Evolutionary conservation across 352 stramenopile genomes (phyloP), one percentile per base, ranked within the genome.

Genomic region (Pseudoperonospora humuli): DNA sequence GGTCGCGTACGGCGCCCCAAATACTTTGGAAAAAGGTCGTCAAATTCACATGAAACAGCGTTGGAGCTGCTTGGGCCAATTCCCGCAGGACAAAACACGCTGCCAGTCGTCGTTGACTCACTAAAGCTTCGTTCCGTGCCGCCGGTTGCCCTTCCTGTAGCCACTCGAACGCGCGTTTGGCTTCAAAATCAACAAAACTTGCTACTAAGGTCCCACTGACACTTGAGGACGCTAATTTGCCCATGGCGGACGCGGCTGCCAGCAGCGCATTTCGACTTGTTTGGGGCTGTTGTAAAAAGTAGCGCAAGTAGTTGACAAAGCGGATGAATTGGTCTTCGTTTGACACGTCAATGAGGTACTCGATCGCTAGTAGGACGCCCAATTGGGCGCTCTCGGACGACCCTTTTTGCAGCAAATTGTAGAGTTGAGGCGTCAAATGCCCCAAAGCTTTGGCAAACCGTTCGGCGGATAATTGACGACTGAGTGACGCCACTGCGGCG

Each of bases 21-120:
- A 96, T 95, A n/a, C 70, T 86, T 59, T 96, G 84, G 41, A 96
- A 95, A 51, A 96, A 95, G 10, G 82, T 89, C n/a, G 76, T 86
- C 29, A 95, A 64, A 45, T 95, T 91, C 26, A 91, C 76, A 54
- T 96, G 87, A 53, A 97, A 96, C 3, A 96, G 65, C 39, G 84
- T 95, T 2, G 86, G 86, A 17, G 86, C 85, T 13, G 90, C 84
- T 24, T 67, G 59, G 10, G 87, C 87, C 15, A 97, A 67, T 48
- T 95, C 87, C 5, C 84, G 55, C 19, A 96, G 57, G 21, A 97
- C 78, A 46, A 91, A 88, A 40, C 81, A 93, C 9, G 81, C 81
- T 0, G 81, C 78, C 1, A 93, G 63, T 8, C 81, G 52, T 1
- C 81, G 60, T 51, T 93, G 81, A 39, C 72, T 88, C 48, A 89